phyloP scores from a whole-genome alignment of 192 early-diverging fungal genomes.

The Umbelopsis isabellina region DNA sequence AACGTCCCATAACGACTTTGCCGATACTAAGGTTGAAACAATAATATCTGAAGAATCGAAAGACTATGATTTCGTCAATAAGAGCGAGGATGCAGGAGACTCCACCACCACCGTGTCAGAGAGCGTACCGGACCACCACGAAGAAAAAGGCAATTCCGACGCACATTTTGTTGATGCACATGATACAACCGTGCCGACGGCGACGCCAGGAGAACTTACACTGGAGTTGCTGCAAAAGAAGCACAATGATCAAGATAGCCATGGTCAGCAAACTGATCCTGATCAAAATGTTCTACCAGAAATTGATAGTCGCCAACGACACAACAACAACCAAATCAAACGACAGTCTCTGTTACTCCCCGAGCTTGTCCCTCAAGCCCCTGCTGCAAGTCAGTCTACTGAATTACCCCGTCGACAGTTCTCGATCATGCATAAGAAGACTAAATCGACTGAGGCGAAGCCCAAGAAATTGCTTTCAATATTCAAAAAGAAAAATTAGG shows the following conservation, averaged over 20 bases:
- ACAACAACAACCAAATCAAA: not conserved
- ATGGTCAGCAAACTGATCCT: not conserved
- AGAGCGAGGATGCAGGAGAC: not conserved
- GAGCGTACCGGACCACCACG: not conserved
- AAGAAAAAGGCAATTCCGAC: constrained; percentile 19
- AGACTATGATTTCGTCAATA: too few relatives aligned
- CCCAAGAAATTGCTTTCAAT: not conserved
- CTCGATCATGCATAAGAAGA: not conserved
- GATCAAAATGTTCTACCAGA: not conserved
- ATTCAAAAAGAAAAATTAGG: constrained; percentile 1
- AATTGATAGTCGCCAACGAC: constrained; percentile 8
- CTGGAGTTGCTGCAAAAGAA: not conserved
- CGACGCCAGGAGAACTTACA: not conserved
- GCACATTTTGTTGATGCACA: not conserved
- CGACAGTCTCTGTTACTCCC: not conserved
- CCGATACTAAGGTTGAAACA: not conserved
- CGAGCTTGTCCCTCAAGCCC: not conserved
- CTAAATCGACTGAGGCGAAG: not conserved
- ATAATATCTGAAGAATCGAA: not conserved
- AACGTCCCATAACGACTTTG: not conserved
- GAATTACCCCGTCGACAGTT: constrained; percentile 3
- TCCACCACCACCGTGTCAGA: not conserved
- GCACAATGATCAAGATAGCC: not conserved
- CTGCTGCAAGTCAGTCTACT: not conserved
- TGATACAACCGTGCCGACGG: not conserved